phyloP scores from a whole-genome alignment of 2,329 filamentous ascomycete species.

The Microdochium trichocladiopsis region DNA sequence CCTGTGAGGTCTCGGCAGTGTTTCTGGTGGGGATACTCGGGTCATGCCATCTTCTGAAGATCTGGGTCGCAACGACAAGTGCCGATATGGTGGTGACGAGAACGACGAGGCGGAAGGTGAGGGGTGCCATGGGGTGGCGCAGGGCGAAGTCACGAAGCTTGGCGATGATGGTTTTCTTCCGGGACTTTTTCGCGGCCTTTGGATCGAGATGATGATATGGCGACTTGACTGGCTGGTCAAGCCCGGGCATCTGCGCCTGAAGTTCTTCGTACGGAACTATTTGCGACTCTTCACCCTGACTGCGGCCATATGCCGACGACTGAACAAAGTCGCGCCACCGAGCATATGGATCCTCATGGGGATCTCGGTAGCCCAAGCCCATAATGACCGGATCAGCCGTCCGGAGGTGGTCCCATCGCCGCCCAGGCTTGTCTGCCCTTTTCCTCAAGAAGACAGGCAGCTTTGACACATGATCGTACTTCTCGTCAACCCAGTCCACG shows the following conservation, averaged over 20 bases:
- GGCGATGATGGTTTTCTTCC: slow-evolving; percentile 32
- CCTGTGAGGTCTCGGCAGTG: slow-evolving; percentile 60
- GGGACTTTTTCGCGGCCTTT: slow-evolving; percentile 20
- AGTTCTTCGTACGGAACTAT: slow-evolving; percentile 36
- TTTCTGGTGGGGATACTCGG: slow-evolving; percentile 23
- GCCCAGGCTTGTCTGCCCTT: slow-evolving; percentile 38
- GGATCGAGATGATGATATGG: slow-evolving; percentile 30
- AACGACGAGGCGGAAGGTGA: slow-evolving; percentile 75
- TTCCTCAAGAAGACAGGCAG: slow-evolving; percentile 40
- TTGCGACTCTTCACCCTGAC: slow-evolving; percentile 37
- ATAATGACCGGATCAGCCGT: slow-evolving; percentile 54
- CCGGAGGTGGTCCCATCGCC: slow-evolving; percentile 54
- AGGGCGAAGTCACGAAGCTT: slow-evolving; percentile 63
- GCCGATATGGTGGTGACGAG: slow-evolving; percentile 78
- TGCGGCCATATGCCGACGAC: slow-evolving; percentile 44
- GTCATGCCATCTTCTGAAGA: slow-evolving; percentile 54
- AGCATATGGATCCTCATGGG: slow-evolving; percentile 30
- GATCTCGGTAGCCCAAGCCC: slow-evolving; percentile 33
- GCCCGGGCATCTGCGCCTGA: slow-evolving; percentile 25
- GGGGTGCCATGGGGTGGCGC: slow-evolving; percentile 76
- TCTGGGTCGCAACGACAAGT: slow-evolving; percentile 68
- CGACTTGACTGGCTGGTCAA: slow-evolving; percentile 28
- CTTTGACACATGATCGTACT: slow-evolving; percentile 20
- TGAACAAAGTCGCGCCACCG: slow-evolving; percentile 47
- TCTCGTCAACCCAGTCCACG: slow-evolving; percentile 24